Percentiles rank a stretch among this genome's conserved stretches.
Evolutionary conservation across 108 stramenopile species (phyloP).

Genomic region (Cyclotella baltica): DNA sequence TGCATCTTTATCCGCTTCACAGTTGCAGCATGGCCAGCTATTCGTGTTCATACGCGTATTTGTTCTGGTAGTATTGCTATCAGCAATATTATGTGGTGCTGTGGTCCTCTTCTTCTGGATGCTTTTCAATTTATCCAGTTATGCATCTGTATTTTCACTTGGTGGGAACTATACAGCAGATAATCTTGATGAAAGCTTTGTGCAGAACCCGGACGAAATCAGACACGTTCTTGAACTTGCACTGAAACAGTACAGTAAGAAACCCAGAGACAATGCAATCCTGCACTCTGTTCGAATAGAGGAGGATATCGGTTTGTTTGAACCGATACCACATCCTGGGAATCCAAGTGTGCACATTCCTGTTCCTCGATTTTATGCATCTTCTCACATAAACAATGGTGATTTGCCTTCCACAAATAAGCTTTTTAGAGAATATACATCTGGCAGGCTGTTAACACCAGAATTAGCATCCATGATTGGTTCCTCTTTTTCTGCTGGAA

Average conservation of each 20-base stretch:
- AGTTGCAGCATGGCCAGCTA: not conserved
- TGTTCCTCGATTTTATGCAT: conserved; percentile 26
- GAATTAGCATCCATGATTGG: conserved; percentile 24
- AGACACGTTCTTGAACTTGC: conserved; percentile 21
- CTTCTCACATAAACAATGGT: not conserved
- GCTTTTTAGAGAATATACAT: conserved; percentile 16
- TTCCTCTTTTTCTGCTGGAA: not conserved
- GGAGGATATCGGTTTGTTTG: conserved; percentile 24
- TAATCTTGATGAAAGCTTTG: not conserved
- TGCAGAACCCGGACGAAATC: conserved; percentile 25
- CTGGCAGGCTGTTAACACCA: conserved; percentile 27
- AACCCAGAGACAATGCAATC: not conserved
- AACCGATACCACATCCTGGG: conserved; percentile 19
- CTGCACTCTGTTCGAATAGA: conserved; percentile 25
- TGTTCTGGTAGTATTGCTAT: not conserved
- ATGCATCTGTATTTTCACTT: not conserved
- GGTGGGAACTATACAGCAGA: too few relatives aligned
- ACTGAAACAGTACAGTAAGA: not conserved
- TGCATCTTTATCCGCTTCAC: not conserved
- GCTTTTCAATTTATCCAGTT: not conserved
- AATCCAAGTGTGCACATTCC: not conserved
- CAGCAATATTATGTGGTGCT: not conserved
- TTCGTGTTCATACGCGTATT: not conserved
- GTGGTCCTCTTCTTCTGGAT: not conserved
- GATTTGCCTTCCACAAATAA: conserved; percentile 11